These are phyloP conservation scores for Talaromyces stipitatus DNA, from an alignment of 495 filamentous ascomycete genomes.

Conservation along the genomic window DNA sequence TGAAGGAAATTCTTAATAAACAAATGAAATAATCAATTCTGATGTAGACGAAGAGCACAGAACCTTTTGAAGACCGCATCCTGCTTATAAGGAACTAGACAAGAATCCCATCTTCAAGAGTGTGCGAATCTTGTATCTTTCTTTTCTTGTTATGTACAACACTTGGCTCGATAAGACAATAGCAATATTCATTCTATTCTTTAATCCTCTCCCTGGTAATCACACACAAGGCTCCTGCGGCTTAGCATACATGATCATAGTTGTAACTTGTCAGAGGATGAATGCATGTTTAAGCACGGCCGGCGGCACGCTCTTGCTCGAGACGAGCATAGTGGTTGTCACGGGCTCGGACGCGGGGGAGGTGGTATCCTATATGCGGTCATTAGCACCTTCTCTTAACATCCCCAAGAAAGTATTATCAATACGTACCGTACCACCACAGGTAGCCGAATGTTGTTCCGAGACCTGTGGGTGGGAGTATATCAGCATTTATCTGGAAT, in stretches of 20 bases:
- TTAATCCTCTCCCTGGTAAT: not conserved
- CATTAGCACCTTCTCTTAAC: not conserved
- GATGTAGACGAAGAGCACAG: not conserved
- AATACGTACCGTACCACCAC: slow-evolving; percentile 73
- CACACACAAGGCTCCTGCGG: not conserved
- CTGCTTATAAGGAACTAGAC: too few relatives aligned
- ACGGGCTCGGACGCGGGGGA: slow-evolving; percentile 66
- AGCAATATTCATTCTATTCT: not conserved
- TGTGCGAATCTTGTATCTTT: not conserved
- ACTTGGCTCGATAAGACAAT: not conserved
- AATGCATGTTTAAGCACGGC: not conserved
- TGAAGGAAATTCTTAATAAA: not conserved
- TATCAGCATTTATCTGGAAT: too few relatives aligned
- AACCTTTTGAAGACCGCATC: not conserved
- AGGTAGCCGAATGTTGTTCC: slow-evolving; percentile 64
- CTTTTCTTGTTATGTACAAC: not conserved
- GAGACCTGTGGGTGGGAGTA: slow-evolving; percentile 57
- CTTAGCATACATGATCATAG: slow-evolving; percentile 1
- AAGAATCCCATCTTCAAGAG: too few relatives aligned
- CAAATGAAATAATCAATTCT: slow-evolving; percentile 2
- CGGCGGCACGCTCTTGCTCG: slow-evolving; percentile 54
- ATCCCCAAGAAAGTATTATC: not conserved
- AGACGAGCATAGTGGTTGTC: slow-evolving; percentile 71
- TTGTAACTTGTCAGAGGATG: not conserved
- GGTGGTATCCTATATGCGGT: slow-evolving; percentile 57